These are phyloP conservation scores for Fusarium poae DNA, from an alignment of 2,329 filamentous ascomycete species.

Conservation along the genomic window DNA sequence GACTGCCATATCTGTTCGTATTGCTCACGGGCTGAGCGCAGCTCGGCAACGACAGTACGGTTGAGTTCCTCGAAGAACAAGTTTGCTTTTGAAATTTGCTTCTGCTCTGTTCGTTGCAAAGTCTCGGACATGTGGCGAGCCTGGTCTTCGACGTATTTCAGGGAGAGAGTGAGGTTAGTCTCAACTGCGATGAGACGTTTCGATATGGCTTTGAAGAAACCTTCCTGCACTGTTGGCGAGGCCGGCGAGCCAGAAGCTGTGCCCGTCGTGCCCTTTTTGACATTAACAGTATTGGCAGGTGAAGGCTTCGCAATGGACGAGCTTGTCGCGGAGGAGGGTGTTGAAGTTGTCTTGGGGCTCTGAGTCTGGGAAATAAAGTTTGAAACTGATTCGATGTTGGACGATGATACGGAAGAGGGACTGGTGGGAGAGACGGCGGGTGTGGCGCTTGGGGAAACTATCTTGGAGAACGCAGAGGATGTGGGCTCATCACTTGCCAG, in stretches of 20 bases:
- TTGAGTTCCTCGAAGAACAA: constrained; percentile 89
- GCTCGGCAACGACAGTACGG: constrained; percentile 83
- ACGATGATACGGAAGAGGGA: constrained; percentile 37
- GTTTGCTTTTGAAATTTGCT: constrained; percentile 85
- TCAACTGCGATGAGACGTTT: constrained; percentile 93
- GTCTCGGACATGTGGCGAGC: constrained; percentile 90
- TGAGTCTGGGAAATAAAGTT: constrained; percentile 23
- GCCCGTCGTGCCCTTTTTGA: constrained; percentile 50
- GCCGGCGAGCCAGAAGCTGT: constrained; percentile 47
- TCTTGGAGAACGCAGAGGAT: constrained; percentile 26
- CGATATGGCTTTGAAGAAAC: constrained; percentile 96
- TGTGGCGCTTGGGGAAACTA: constrained; percentile 27
- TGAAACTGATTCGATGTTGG: constrained; percentile 10
- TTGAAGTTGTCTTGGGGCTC: constrained; percentile 32
- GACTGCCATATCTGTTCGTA: constrained; percentile 98
- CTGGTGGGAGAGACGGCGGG: constrained; percentile 37
- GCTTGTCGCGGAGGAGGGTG: constrained; percentile 14
- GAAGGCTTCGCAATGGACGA: constrained; percentile 30
- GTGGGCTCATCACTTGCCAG: constrained; percentile 25
- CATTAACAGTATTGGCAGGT: constrained; percentile 31
- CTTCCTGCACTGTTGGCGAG: constrained; percentile 91
- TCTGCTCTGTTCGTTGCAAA: constrained; percentile 86
- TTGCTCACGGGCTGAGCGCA: constrained; percentile 81
- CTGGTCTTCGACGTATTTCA: constrained; percentile 97
- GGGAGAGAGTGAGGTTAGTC: constrained; percentile 89